These are phyloP conservation scores for Neurospora pannonica DNA, from an alignment of 495 filamentous ascomycete species.

Conservation along the genomic window DNA sequence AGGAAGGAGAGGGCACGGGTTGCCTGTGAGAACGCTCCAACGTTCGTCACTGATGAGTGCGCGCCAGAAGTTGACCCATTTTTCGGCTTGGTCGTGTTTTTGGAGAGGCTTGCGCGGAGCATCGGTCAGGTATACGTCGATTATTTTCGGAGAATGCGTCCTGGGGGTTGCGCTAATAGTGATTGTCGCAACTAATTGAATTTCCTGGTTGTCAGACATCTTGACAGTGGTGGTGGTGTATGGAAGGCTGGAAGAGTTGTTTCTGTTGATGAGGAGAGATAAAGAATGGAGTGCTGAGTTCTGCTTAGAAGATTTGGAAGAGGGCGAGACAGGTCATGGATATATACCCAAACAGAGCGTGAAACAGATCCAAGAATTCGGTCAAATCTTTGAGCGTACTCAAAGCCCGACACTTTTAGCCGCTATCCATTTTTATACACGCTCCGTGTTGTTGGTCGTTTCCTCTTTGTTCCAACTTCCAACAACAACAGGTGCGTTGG, in stretches of 20 bases:
- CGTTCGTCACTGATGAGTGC: not conserved
- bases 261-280: not conserved
- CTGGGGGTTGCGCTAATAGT: not conserved
- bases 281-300: not conserved
- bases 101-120: not conserved
- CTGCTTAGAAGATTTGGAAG: not conserved
- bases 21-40: not conserved
- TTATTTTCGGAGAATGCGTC: not conserved
- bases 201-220: not conserved
- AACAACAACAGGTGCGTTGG: not conserved
- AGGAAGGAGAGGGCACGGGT: not conserved
- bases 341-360: not conserved
- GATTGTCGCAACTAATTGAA: not conserved
- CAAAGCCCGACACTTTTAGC: not conserved
- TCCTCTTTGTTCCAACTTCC: not conserved
- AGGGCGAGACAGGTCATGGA: not conserved
- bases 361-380: not conserved
- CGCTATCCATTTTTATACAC: not conserved
- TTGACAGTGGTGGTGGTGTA: not conserved
- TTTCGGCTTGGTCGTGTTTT: not conserved
- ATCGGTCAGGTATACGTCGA: not conserved
- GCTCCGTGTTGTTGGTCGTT: not conserved
- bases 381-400: not conserved
- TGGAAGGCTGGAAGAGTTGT: not conserved
- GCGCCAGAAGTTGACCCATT: not conserved